These are phyloP conservation scores for Cucurbita ficifolia DNA, from an alignment of 306 rosid genomes.

Conservation along the genomic window DNA sequence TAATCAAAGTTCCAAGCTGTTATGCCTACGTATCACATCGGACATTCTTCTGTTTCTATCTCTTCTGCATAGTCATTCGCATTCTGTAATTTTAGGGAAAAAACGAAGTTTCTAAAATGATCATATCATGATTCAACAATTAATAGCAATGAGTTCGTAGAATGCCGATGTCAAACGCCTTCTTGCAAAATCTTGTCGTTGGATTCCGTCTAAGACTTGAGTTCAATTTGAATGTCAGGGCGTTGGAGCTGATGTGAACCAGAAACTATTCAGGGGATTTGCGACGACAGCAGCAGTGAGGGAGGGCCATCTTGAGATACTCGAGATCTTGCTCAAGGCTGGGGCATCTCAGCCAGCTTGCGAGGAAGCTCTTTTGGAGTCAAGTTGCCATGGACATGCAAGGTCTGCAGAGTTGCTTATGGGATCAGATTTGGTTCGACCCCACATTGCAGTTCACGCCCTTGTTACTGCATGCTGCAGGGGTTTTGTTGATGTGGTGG, in stretches of 20 bases:
- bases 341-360: conserved; percentile 95
- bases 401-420: conserved; percentile 52
- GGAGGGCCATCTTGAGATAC: conserved; percentile 68
- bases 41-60: background rate
- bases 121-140: background rate
- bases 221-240: conserved; percentile 26
- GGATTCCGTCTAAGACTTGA: conserved; percentile 7
- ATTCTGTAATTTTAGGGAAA: background rate
- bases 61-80: background rate
- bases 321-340: conserved; percentile 63
- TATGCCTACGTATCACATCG: background rate
- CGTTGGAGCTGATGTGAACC: conserved; percentile 82
- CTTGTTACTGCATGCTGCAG: conserved; percentile 72
- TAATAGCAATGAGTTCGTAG: background rate
- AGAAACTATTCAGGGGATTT: conserved; percentile 80
- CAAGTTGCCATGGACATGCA: conserved; percentile 75
- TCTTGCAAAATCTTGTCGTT: background rate
- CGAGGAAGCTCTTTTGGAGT: conserved; percentile 87
- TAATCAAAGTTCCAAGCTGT: background rate
- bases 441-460: conserved; percentile 65
- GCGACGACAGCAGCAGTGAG: conserved; percentile 88
- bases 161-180: background rate
- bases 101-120: background rate
- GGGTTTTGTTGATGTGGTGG: conserved; percentile 63
- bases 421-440: conserved; percentile 77